Evolutionary conservation across 2,329 filamentous ascomycete species (phyloP).

Genomic region (Penicillium sp.): DNA sequence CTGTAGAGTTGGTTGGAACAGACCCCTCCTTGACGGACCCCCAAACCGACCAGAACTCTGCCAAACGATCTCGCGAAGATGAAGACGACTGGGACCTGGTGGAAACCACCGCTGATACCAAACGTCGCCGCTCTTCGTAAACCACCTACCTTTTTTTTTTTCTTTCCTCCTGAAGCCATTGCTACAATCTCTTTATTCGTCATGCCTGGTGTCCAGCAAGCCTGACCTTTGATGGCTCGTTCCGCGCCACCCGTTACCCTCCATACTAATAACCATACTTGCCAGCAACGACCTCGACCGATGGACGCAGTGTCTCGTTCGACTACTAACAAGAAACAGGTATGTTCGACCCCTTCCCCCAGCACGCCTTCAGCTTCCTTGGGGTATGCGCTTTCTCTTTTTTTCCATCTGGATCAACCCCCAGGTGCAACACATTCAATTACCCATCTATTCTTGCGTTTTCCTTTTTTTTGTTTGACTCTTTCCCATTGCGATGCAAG

Average conservation of each 20-base stretch:
- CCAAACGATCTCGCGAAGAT: constrained; percentile 37
- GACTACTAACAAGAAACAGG: constrained; percentile 2
- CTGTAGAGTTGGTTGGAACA: constrained; percentile 17
- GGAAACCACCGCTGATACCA: constrained; percentile 44
- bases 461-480: background rate
- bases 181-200: background rate
- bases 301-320: background rate
- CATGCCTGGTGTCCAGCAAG: background rate
- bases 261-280: constrained; percentile 12
- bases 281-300: constrained; percentile 9
- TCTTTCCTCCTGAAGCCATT: background rate
- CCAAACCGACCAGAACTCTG: constrained; percentile 23
- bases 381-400: background rate
- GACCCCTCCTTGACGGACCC: constrained; percentile 20
- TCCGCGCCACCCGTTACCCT: background rate
- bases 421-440: background rate
- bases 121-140: constrained; percentile 53
- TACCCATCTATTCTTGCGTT: background rate
- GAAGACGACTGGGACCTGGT: constrained; percentile 34
- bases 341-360: constrained; percentile 7
- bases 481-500: constrained; percentile 4
- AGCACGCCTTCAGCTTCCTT: background rate
- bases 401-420: background rate
- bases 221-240: background rate
- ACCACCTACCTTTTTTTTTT: background rate